Percentiles rank a stretch among this genome's conserved stretches.
Evolutionary conservation across 176 grass and related monocot genomes (phyloP).

Genomic region (Bonia amplexicaulis): DNA sequence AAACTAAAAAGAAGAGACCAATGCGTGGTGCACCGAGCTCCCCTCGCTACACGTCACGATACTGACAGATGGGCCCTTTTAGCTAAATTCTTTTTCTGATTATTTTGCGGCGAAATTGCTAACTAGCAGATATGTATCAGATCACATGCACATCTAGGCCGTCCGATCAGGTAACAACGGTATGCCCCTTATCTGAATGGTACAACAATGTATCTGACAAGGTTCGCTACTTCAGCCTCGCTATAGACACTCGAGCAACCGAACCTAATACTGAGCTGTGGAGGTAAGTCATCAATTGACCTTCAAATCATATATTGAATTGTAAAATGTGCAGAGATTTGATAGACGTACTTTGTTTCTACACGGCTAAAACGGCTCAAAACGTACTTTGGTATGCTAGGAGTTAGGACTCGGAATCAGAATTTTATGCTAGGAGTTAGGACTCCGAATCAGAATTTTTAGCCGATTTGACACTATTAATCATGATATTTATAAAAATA

Average conservation of each 20-base stretch:
- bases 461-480: too few relatives aligned
- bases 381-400: background rate
- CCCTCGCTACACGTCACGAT: rapidly evolving
- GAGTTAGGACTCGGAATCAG: background rate
- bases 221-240: too few relatives aligned
- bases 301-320: background rate
- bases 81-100: too few relatives aligned
- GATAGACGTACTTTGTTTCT: background rate
- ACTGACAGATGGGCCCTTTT: background rate
- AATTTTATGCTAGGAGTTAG: too few relatives aligned
- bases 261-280: too few relatives aligned
- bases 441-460: too few relatives aligned
- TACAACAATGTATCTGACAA: too few relatives aligned
- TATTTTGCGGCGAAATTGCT: background rate
- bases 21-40: too few relatives aligned
- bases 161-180: background rate
- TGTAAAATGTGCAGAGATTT: background rate
- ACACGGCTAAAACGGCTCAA: background rate
- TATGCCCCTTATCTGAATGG: background rate
- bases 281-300: too few relatives aligned
- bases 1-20: too few relatives aligned
- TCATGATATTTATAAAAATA: too few relatives aligned
- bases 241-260: too few relatives aligned
- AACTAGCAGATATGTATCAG: background rate
- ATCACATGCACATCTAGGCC: background rate